Percentiles rank a stretch among this genome's conserved stretches.
Evolutionary conservation across 345 rosid species (phyloP).

Genomic region (Alliaria petiolata): DNA sequence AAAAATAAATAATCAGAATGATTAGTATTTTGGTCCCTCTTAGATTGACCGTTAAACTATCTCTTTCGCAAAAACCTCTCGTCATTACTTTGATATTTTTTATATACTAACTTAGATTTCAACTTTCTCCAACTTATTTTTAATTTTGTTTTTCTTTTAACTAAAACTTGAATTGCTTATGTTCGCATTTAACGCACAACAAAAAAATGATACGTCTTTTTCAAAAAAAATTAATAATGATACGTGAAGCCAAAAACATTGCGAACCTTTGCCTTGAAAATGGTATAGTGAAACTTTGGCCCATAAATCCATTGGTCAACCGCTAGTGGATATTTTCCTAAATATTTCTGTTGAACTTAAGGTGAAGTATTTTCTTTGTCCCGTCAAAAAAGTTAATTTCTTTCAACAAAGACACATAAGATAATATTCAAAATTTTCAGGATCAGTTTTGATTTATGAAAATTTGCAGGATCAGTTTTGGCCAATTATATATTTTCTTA

Average conservation of each 20-base stretch:
- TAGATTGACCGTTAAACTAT: conserved; percentile 21
- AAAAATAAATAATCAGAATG: not conserved
- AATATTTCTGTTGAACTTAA: not conserved
- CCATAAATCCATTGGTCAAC: conserved; percentile 4
- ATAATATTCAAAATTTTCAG: not conserved
- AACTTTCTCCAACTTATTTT: not conserved
- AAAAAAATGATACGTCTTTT: too few relatives aligned
- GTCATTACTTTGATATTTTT: not conserved
- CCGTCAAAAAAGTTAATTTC: not conserved
- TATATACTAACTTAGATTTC: not conserved
- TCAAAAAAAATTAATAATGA: too few relatives aligned
- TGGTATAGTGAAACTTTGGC: not conserved
- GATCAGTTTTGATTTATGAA: not conserved
- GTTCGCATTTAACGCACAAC: not conserved
- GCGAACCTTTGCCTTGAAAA: not conserved
- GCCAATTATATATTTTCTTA: too few relatives aligned
- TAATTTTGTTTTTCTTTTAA: not conserved
- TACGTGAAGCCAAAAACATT: not conserved
- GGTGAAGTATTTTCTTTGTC: not conserved
- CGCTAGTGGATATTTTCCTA: conserved; percentile 1
- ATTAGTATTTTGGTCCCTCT: not conserved
- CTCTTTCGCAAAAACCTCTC: conserved; percentile 13
- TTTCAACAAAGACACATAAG: not conserved
- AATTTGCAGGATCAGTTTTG: too few relatives aligned
- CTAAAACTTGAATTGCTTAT: not conserved